Evolutionary conservation across 495 filamentous ascomycete genomes (phyloP), one percentile per base, ranked within the genome.

Genomic region (Penicillium paradoxum): DNA sequence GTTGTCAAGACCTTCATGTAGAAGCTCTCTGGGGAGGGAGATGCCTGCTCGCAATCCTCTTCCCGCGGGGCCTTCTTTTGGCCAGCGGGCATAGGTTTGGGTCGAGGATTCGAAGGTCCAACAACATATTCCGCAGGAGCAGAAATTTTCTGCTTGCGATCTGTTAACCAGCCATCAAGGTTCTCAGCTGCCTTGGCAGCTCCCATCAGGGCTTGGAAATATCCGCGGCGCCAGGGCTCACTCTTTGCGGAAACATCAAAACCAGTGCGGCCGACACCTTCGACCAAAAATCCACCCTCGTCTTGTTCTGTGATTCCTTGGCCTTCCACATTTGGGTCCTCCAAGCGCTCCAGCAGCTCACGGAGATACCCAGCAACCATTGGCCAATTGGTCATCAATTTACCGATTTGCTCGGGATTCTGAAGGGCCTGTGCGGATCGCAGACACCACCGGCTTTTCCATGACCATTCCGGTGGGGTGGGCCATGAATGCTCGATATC

Each of bases 1-100:
- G 86, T 89, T 1, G 82, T 88, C 41, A 96, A 67, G 21, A 96
- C 84, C 58, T 84, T 83, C 67, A 87, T 79, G 60, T 96, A 96
- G 57, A 82, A 86, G 9, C 66, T 74, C 57, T 91, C 82, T 0
- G 91, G 85, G 3, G 78, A 58, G 14, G 83, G 81, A 32, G 79
- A 87, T 1, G 82, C 79, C 1, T 73, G 69, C 56, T 81, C 77
- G 62, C 86, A 89, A 58, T 95, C 71, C 59, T 90, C 81, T 66
- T 95, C 89, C 30, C 66, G 76, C 1, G 86, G 86, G 0, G 82
- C 75, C 53, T 73, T 67, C 52, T 69, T 69, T 50, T 76, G 73
- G 7, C 81, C 79, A 4, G 77, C 71, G 7, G 84, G 84, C 45
- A 89, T 71, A 3, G 89, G 88, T 59, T 81, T 83, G 8, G 91